phyloP scores from a whole-genome alignment of 805 yeast species.

The Cyberlindnera suaveolens region DNA sequence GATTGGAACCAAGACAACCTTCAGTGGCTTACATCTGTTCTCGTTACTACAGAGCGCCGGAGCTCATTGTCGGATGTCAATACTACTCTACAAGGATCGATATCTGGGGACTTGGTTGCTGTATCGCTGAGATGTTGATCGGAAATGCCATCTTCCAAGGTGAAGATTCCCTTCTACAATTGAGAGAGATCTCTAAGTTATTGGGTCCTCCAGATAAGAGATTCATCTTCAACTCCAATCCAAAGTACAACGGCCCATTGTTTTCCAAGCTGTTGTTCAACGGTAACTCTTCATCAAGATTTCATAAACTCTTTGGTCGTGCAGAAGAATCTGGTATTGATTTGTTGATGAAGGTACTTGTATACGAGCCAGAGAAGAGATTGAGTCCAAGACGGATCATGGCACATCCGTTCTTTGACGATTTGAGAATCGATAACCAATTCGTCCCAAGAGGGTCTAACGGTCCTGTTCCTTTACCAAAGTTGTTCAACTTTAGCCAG shows the following conservation, averaged over 20 bases:
- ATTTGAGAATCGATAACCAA: conserved; percentile 53
- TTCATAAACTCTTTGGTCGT: conserved; percentile 62
- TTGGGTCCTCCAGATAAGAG: conserved; percentile 82
- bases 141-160: conserved; percentile 97
- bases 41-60: conserved; percentile 95
- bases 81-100: conserved; percentile 87
- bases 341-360: conserved; percentile 71
- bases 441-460: conserved; percentile 51
- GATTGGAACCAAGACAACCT: conserved; percentile 72
- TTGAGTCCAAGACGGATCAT: conserved; percentile 75
- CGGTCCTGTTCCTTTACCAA: conserved; percentile 36
- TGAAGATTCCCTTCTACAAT: conserved; percentile 78
- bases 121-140: conserved; percentile 85
- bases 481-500: conserved; percentile 64
- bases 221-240: conserved; percentile 68
- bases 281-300: conserved; percentile 48
- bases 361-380: conserved; percentile 84
- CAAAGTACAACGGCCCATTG: conserved; percentile 69
- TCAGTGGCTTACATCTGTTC: conserved; percentile 94
- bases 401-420: conserved; percentile 86
- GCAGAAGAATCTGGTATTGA: conserved; percentile 87
- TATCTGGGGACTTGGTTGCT: conserved; percentile 98
- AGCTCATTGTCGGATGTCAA: conserved; percentile 84
- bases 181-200: conserved; percentile 83
- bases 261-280: conserved; percentile 58